Conservation (phyloP, 2,329 filamentous ascomycete genomes). For the Metarhizium album region DNA sequence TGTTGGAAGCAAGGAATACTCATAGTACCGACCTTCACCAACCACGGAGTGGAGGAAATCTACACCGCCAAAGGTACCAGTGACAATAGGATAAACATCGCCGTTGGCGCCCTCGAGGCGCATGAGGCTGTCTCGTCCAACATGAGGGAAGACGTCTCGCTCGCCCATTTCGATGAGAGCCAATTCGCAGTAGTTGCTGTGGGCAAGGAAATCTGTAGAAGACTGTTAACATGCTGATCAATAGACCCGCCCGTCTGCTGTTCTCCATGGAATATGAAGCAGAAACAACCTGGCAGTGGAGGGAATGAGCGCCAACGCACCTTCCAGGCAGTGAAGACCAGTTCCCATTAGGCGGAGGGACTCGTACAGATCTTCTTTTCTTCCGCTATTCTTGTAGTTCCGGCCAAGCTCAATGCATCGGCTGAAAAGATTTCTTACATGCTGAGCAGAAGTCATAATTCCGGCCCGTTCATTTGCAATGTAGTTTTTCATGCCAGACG, state of each 20-base stretch:
- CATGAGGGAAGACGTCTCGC: slow-evolving; percentile 72
- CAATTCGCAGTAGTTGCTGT: slow-evolving; percentile 88
- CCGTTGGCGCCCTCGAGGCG: slow-evolving; percentile 54
- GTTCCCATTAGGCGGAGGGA: slow-evolving; percentile 79
- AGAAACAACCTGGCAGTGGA: neutral
- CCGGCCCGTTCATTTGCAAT: slow-evolving; percentile 73
- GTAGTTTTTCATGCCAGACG: slow-evolving; percentile 81
- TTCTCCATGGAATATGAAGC: slow-evolving; percentile 6
- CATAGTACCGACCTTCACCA: slow-evolving; percentile 40
- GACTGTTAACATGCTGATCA: neutral
- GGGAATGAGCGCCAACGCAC: slow-evolving; percentile 23
- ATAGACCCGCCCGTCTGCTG: too few relatives aligned
- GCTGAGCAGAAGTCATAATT: slow-evolving; percentile 72
- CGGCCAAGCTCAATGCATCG: slow-evolving; percentile 72
- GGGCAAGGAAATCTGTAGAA: slow-evolving; percentile 66
- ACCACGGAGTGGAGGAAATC: slow-evolving; percentile 88
- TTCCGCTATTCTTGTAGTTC: slow-evolving; percentile 48
- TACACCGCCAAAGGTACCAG: slow-evolving; percentile 88
- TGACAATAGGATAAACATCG: slow-evolving; percentile 70
- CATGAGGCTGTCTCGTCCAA: slow-evolving; percentile 64
- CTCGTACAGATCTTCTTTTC: slow-evolving; percentile 69
- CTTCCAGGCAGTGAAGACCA: slow-evolving; percentile 79
- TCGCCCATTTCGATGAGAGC: slow-evolving; percentile 82
- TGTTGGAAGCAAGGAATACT: neutral
- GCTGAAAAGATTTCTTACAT: slow-evolving; percentile 64